phyloP scores from a whole-genome alignment of 306 rosid species.

The Vigna unguiculata region DNA sequence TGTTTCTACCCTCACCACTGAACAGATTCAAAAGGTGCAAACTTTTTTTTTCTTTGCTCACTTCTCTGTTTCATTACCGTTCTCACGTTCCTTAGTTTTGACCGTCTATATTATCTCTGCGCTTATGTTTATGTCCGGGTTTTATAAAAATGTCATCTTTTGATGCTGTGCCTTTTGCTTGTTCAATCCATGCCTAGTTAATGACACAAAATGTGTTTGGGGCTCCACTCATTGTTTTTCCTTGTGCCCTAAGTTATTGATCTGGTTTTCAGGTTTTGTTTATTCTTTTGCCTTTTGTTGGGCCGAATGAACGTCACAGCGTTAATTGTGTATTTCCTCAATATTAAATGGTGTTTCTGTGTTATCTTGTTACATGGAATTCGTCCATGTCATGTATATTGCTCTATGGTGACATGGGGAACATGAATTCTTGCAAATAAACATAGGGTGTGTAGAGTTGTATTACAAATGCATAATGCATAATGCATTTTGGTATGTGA shows the following conservation, averaged over 20 bases:
- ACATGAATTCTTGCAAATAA: conserved; percentile 14
- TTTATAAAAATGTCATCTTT: conserved; percentile 36
- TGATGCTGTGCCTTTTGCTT: neutral
- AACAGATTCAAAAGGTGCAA: conserved; percentile 63
- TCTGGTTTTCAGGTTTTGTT: neutral
- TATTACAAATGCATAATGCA: too few relatives aligned
- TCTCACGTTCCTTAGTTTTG: conserved; percentile 4
- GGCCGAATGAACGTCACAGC: neutral
- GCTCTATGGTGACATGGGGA: neutral
- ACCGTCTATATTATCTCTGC: neutral
- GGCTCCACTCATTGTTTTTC: conserved; percentile 33
- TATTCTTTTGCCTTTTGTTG: neutral
- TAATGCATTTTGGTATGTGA: neutral
- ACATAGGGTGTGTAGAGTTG: neutral
- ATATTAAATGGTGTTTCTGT: conserved; percentile 2
- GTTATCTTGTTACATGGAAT: neutral
- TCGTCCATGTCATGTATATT: neutral
- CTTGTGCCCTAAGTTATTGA: conserved; percentile 56
- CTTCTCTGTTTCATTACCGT: conserved; percentile 27
- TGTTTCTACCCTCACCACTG: conserved; percentile 47
- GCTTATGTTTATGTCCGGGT: neutral
- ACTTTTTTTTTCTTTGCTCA: conserved; percentile 5
- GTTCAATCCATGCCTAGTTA: neutral
- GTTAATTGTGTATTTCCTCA: neutral
- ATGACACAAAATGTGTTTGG: conserved; percentile 1